Base-by-base conservation (phyloP, 1,139 yeast genomes). In the Saccharomycopsis crataegensis region DNA sequence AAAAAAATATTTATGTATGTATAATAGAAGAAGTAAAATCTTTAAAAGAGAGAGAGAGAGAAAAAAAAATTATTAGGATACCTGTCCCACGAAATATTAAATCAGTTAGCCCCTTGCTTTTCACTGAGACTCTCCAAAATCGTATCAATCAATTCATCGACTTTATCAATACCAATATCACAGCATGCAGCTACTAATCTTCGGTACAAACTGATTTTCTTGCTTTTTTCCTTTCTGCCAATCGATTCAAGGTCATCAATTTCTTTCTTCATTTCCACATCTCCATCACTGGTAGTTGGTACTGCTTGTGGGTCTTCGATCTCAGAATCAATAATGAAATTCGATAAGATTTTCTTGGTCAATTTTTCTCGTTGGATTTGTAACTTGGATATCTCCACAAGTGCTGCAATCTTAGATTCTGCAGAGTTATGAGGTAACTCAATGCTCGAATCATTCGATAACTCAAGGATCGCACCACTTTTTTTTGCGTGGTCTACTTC, bases 161-260 rank as follows among this genome's bases (percentile, higher is more conserved):
- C 83, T 59, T 90, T 96, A 60, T 84, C 88, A 43, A 83, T 77
- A 46, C 79, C 80, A 52, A 90, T 78, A 44, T 89, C 95, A 62
- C 97, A 89, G 57, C 94, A 85, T 58, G 83, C 77, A 51, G 96
- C 83, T 52, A 93, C 83, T 65, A 93, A 77, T 62, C 85, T 80
- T 60, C 95, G 76, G 71, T 90, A 93, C 62, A 88, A 86, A 63
- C 83, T 83, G 77, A 90, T 82, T 66, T 84, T 87, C 9, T 43
- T 51, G 33, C 48, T 48, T 33, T 48, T 51, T 11, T 48, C 49
- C 43, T 44, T 31, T 6, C 22, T 43, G 1, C 12, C 7, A 8
- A 34, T 46, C 32, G 16, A 31, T 11, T 46, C 55, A 8, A 28
- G 11, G 14, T 31, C 44, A 12, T 14, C 12, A 32, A 31, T 22